A percentile compares a stretch with the other conserved stretches of the same genome.
These are phyloP conservation scores for Chiua sp. DNA, from an alignment of 1,284 basidiomycete species.

Conservation along the genomic window DNA sequence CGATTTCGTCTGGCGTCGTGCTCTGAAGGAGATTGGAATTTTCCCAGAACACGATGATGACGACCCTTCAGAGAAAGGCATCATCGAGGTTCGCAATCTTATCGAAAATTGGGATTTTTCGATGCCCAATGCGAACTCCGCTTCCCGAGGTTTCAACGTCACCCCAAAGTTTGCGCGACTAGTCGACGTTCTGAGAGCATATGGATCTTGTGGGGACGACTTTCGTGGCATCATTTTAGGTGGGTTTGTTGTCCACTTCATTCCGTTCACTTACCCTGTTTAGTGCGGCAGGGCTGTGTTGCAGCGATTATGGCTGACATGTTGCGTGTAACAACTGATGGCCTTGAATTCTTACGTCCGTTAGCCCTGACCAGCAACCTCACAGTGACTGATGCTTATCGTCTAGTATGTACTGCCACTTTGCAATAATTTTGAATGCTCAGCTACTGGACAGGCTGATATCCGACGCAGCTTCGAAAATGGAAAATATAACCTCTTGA, in stretches of 20 bases:
- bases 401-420: conserved; percentile 32
- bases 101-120: conserved; percentile 63
- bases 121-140: conserved; percentile 60
- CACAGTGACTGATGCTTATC: conserved; percentile 35
- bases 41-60: conserved; percentile 39
- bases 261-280: conserved; percentile 11
- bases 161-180: conserved; percentile 67
- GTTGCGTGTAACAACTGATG: conserved; percentile 47
- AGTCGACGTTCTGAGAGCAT: conserved; percentile 60
- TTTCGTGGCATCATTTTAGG: conserved; percentile 74
- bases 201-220: conserved; percentile 51
- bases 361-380: conserved; percentile 32
- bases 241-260: conserved; percentile 35
- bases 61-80: conserved; percentile 29
- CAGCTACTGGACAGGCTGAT: conserved; percentile 22
- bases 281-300: conserved; percentile 51
- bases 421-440: conserved; percentile 4
- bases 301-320: conserved; percentile 54
- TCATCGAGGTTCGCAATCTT: conserved; percentile 42
- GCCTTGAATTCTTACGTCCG: conserved; percentile 49
- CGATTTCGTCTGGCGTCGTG: conserved; percentile 67
- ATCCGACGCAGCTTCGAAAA: conserved; percentile 51
- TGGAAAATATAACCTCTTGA: conserved; percentile 65
- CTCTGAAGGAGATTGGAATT: conserved; percentile 42
- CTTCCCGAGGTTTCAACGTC: conserved; percentile 63